Evolutionary conservation across 1,139 yeast species (phyloP).

Genomic region (Geotrichum carabidarum): DNA sequence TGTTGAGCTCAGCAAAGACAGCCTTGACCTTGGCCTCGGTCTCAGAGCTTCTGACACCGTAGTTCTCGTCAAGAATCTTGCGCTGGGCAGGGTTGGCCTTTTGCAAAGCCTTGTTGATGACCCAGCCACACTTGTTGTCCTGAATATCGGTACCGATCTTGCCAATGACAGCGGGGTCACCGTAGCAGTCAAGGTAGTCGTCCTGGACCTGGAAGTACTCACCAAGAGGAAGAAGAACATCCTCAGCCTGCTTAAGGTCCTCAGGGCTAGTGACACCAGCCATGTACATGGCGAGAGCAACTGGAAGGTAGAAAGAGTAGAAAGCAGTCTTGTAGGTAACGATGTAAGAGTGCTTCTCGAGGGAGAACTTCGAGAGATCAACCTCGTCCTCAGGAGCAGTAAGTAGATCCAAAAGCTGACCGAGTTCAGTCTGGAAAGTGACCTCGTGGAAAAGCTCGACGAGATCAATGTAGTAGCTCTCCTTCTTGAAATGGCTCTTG

Average conservation of each 20-base stretch:
- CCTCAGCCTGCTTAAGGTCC: slow-evolving; percentile 84
- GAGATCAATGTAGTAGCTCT: slow-evolving; percentile 79
- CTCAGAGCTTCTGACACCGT: slow-evolving; percentile 73
- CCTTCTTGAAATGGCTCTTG: slow-evolving; percentile 81
- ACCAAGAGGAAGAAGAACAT: slow-evolving; percentile 88
- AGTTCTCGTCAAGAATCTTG: slow-evolving; percentile 72
- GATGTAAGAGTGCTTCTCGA: slow-evolving; percentile 87
- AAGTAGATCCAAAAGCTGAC: slow-evolving; percentile 89
- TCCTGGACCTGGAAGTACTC: slow-evolving; percentile 99
- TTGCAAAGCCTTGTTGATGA: slow-evolving; percentile 85
- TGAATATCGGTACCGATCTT: slow-evolving; percentile 98
- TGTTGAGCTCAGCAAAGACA: slow-evolving; percentile 66
- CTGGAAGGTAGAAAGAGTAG: slow-evolving; percentile 96
- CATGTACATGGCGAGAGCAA: slow-evolving; percentile 92
- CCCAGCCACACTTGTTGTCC: slow-evolving; percentile 99
- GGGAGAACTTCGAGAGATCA: slow-evolving; percentile 79
- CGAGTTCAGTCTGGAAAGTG: slow-evolving; percentile 95
- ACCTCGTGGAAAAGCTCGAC: slow-evolving; percentile 80
- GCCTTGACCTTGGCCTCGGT: slow-evolving; percentile 69
- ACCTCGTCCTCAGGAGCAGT: slow-evolving; percentile 96
- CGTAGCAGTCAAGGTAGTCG: slow-evolving; percentile 94
- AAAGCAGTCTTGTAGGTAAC: slow-evolving; percentile 96
- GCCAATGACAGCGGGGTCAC: slow-evolving; percentile 95
- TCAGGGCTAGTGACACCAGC: slow-evolving; percentile 66
- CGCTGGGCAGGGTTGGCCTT: slow-evolving; percentile 79